Evolutionary conservation across 1,284 basidiomycete genomes (phyloP), one percentile per base, ranked within the genome.

Genomic region (Cystobasidium sp.): DNA sequence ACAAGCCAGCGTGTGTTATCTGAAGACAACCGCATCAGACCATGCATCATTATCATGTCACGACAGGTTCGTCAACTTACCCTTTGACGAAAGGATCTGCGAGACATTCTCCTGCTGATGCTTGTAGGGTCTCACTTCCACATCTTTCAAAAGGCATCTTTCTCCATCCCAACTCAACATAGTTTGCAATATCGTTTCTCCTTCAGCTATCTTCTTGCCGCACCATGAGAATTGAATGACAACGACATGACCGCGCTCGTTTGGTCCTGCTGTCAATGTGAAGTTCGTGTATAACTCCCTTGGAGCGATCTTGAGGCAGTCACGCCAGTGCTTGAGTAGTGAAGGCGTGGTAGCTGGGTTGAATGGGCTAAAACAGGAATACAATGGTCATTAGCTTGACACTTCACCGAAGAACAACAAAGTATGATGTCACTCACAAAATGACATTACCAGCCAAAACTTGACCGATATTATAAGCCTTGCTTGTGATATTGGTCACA

Each of bases 361-460:
- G 84, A 94, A 94, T 37, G 91, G 90, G 82, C 92, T 93, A 78
- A 16, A 39, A 12, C 10, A 37, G 72, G 59, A 47, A 49, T 55
- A 22, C 47, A 18, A 10, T 31, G 31, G 31, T 31, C 9, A 18
- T 10, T 37, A 49, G 49, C 51, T 12, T 65, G 22, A 46, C 12
- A 51, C 3, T 7, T 22, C 39, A 68, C 6, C 18, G 52, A 56
- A 37, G 24, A n/a, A 16, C 41, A n/a, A 43, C 12, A 41, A n/a
- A 22, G n/a, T 73, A 75, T 61, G 49, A 81, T 77, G 51, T 22
- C 12, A 59, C 88, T 80, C 78, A 93, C 91, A 92, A 96, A 78
- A 96, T 89, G 66, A 95, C 85, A 81, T 94, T 95, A 10, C 93
- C 93, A 16, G 93, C 92, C 78, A 91, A 94, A 1, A 94, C 92